Percentiles rank a stretch among this genome's conserved stretches.
Conservation (phyloP, 805 yeast genomes). For the Spathaspora girioi region DNA sequence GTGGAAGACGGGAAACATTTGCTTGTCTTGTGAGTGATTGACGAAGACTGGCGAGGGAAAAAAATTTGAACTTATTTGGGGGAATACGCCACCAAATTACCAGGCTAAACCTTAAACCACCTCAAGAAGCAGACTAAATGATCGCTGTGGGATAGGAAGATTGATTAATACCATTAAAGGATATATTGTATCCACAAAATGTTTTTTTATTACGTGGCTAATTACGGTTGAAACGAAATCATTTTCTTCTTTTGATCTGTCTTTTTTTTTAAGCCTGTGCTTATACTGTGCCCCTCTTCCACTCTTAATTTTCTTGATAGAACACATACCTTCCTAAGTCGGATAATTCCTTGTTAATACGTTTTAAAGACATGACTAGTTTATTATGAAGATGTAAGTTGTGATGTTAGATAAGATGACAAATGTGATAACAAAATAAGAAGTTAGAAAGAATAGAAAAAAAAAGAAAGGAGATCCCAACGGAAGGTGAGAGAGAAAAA, state of each 20-base stretch:
- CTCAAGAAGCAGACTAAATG: not conserved
- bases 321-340: slow-evolving; percentile 84
- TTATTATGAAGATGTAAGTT: not conserved
- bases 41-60: not conserved
- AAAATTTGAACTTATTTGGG: not conserved
- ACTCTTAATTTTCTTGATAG: not conserved
- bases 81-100: not conserved
- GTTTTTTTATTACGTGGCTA: not conserved
- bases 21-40: not conserved
- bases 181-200: no score
- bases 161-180: not conserved
- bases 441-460: not conserved
- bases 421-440: not conserved
- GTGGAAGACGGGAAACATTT: not conserved
- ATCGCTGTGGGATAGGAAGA: not conserved
- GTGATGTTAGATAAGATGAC: not conserved
- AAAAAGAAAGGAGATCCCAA: slow-evolving; percentile 1
- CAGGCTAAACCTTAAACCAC: not conserved
- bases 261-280: not conserved
- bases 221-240: not conserved
- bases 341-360: slow-evolving; percentile 92
- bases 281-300: not conserved
- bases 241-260: not conserved
- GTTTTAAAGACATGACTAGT: slow-evolving; percentile 76
- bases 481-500: not conserved